Base-by-base conservation (phyloP, 2,329 filamentous ascomycete genomes). In the Didymellaceae sp. region DNA sequence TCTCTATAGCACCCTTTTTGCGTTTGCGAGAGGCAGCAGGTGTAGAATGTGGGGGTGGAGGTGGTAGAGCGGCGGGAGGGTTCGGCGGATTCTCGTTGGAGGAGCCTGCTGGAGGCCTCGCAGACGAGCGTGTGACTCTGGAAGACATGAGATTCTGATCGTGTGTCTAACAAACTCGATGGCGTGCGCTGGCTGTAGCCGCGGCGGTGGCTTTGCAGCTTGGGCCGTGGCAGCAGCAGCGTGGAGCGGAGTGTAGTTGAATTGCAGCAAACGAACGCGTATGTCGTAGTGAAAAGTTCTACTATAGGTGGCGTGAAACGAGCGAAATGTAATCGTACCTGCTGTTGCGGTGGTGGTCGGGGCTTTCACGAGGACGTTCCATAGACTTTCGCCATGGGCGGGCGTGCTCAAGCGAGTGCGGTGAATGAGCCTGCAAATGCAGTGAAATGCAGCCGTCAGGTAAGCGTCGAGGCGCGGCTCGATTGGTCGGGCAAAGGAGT, bases 51-150 rank as follows among this genome's bases (percentile, higher is more conserved):
- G n/a, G n/a, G 66, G 64, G 68, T 38, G 35, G 33, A 34, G 64
- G 69, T 35, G 64, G 69, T 35, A 61, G 78, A 72, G 67, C 78
- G 63, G 57, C 45, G 50, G 55, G 41, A 43, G 77, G 78, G 77
- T 78, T 65, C 52, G 65, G 67, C 24, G 63, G 59, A 49, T 58
- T 59, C 45, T 68, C 58, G 66, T 57, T 70, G 57, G 84, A 73
- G 59, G 73, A 71, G 70, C 81, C 82, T 77, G 90, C 88, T 80
- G 90, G 90, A 84, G 90, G 87, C 82, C 91, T 91, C 80, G 92
- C 89, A 76, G 92, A 88, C 70, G 92, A 94, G 81, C 93, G 91
- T 82, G 93, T 97, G 70, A 94, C 87, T 90, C 92, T 97, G 84
- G 86, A 81, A 85, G 90, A 90, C 91, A 96, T 97, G 86, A 93